Conservation (phyloP, 2,329 filamentous ascomycete genomes). For the Phoma sp. region DNA sequence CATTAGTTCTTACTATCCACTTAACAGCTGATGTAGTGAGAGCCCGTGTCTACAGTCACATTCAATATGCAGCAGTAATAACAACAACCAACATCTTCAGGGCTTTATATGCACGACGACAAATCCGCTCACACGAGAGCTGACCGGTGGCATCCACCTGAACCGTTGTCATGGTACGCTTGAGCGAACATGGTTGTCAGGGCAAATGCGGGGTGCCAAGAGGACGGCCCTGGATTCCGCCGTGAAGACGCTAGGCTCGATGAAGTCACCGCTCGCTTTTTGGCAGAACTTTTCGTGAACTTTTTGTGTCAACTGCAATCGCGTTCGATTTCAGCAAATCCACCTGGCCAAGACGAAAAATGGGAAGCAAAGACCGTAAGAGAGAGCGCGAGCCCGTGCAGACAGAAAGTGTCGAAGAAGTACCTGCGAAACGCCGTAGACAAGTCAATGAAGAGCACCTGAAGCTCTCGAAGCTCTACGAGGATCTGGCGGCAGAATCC, state of each 20-base stretch:
- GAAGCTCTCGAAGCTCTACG: conserved; percentile 55
- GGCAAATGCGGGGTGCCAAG: conserved; percentile 16
- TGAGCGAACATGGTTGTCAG: conserved; percentile 11
- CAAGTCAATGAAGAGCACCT: conserved; percentile 50
- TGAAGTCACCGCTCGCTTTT: neutral
- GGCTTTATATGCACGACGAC: neutral
- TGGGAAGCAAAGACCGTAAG: conserved; percentile 39
- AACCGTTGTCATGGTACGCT: conserved; percentile 17
- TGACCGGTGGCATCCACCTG: conserved; percentile 13
- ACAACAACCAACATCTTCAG: neutral
- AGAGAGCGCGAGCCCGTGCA: conserved; percentile 33
- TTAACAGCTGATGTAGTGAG: neutral
- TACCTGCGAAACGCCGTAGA: conserved; percentile 41
- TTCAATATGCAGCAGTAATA: neutral
- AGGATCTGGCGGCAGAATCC: conserved; percentile 55
- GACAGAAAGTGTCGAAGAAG: conserved; percentile 24
- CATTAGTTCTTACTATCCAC: neutral
- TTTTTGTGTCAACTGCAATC: conserved; percentile 5
- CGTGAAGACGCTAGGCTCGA: neutral
- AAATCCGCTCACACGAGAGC: neutral
- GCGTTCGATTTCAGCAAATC: neutral
- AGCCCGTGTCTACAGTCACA: neutral
- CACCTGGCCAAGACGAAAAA: conserved; percentile 5
- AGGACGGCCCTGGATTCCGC: conserved; percentile 2
- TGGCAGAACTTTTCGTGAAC: conserved; percentile 15